Base-by-base conservation (phyloP, 1,139 yeast genomes). In the Yamadazyma dushanensis region DNA sequence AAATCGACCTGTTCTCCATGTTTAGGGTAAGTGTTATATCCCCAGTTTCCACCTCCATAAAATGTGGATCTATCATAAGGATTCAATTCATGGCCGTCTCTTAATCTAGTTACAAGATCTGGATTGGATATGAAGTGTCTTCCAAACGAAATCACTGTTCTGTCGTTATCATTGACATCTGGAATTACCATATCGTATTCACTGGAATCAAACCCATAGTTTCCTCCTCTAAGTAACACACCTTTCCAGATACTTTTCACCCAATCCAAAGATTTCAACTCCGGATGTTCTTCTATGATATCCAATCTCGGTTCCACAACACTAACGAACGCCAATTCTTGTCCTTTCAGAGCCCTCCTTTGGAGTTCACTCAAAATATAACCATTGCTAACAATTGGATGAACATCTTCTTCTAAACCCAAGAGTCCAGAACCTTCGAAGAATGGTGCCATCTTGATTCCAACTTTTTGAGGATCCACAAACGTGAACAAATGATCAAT, bases 401-500 rank as follows among this genome's bases (percentile, higher is more conserved):
- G 56, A 7, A 74, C 67, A 33, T 63, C 63, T 16, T 59, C 56
- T 18, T 50, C 51, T 16, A 63, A 63, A 40, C 65, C 68, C 59
- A 54, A 63, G 44, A 66, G 58, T 19, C 68, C 73, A 45, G 63
- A 70, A 50, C 63, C 60, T 5, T 48, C 49, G 15, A 70, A 61
- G 63, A 73, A 79, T 23, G 90, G 90, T 8, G 86, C 78, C n/a
- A 83, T 51, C 54, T 88, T 70, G 38, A 81, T 56, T 16, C 76
- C 84, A 20, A 78, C 62, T 42, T 63, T 70, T 9, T 69, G 66
- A 14, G 76, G 70, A 19, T 86, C 88, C 41, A 82, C 56, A 11
- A 45, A 33, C 6, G 62, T 73, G 29, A 60, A 53, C 9, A 76
- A 51, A 10, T 73, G 76, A 46, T 79, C 85, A 30, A 82, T 56